Evolutionary conservation across 1,139 yeast genomes (phyloP).

Genomic region (Taphrina communis): DNA sequence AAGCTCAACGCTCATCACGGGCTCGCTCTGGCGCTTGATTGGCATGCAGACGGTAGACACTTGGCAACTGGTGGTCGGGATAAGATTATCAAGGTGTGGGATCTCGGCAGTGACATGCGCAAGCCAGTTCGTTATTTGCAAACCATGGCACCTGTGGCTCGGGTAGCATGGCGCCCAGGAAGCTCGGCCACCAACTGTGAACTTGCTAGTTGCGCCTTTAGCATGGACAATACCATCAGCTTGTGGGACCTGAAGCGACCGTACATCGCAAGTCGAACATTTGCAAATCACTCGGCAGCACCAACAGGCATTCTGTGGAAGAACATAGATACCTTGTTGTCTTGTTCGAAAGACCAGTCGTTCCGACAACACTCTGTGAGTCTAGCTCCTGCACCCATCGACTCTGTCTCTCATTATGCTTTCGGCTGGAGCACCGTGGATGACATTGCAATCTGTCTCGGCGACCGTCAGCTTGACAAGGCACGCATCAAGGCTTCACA

Average conservation of each 20-base stretch:
- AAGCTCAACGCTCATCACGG: slow-evolving; percentile 90
- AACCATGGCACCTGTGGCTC: slow-evolving; percentile 77
- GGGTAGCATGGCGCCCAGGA: slow-evolving; percentile 68
- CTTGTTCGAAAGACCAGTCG: slow-evolving; percentile 61
- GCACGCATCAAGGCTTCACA: slow-evolving; percentile 11
- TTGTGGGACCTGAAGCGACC: slow-evolving; percentile 77
- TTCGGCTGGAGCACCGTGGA: slow-evolving; percentile 64
- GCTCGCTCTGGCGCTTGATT: slow-evolving; percentile 83
- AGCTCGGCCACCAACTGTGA: slow-evolving; percentile 52
- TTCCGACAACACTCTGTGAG: slow-evolving; percentile 64
- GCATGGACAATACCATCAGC: slow-evolving; percentile 73
- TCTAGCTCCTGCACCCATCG: slow-evolving; percentile 59
- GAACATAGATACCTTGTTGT: slow-evolving; percentile 59
- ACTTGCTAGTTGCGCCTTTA: slow-evolving; percentile 74
- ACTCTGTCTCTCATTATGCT: slow-evolving; percentile 61
- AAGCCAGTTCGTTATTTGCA: slow-evolving; percentile 74
- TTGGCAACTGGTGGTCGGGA: slow-evolving; percentile 94
- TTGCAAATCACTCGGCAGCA: slow-evolving; percentile 60
- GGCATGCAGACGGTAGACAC: slow-evolving; percentile 84
- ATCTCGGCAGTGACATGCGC: slow-evolving; percentile 58
- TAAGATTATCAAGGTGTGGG: slow-evolving; percentile 81
- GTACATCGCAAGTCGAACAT: slow-evolving; percentile 72
- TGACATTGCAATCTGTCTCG: slow-evolving; percentile 51
- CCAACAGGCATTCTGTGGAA: slow-evolving; percentile 62
- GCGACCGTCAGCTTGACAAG: slow-evolving; percentile 25